Conservation (phyloP, 345 rosid species). For the Salix viminalis region DNA sequence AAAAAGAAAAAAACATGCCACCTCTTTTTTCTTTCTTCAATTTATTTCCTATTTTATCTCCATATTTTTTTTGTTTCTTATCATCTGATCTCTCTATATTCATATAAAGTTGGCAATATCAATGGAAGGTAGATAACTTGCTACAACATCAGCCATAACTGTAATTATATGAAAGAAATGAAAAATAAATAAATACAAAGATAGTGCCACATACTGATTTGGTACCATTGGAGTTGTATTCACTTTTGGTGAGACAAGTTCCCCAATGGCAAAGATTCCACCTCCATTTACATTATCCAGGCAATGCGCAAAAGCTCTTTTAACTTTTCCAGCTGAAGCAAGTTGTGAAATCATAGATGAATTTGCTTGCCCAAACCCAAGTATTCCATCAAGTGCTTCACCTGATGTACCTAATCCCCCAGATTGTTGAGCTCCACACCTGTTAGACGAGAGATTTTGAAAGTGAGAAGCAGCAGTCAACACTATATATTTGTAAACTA, state of each 20-base stretch:
- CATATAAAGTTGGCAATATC: neutral
- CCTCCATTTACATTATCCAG: conserved; percentile 70
- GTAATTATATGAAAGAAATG: neutral
- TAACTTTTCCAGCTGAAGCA: conserved; percentile 56
- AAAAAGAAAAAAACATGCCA: no score
- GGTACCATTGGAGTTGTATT: conserved; percentile 71
- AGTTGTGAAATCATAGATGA: conserved; percentile 84
- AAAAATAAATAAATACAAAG: conserved; percentile 17
- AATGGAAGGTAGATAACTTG: neutral
- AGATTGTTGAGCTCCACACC: conserved; percentile 74
- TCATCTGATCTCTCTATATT: neutral
- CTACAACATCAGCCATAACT: neutral
- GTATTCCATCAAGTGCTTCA: conserved; percentile 76
- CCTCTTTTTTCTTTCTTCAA: neutral
- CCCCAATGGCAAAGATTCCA: conserved; percentile 80
- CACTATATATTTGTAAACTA: neutral
- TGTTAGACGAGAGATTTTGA: conserved; percentile 19
- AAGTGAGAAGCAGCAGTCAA: conserved; percentile 4
- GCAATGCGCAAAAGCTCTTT: conserved; percentile 75
- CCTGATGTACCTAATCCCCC: conserved; percentile 55
- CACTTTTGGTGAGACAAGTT: conserved; percentile 59
- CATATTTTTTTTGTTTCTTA: neutral
- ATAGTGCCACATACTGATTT: conserved; percentile 51
- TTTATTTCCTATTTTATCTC: neutral
- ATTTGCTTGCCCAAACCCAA: conserved; percentile 88